Evolutionary conservation across 441 rosid genomes (phyloP).

Genomic region (Aquilaria agallochum): DNA sequence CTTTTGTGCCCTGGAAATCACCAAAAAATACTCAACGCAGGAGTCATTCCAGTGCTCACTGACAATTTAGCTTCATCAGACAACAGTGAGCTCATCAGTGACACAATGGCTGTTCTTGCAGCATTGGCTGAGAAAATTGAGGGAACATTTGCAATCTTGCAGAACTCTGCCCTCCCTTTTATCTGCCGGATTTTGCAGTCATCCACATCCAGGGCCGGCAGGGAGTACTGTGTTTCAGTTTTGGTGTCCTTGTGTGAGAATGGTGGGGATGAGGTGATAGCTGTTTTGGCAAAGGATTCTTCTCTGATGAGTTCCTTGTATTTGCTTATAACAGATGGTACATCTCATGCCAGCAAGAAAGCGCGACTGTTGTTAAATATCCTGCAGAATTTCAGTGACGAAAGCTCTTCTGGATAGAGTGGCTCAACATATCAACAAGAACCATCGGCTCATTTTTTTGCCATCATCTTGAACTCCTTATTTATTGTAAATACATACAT

Average conservation of each 20-base stretch:
- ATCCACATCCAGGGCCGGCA: slow-evolving; percentile 30
- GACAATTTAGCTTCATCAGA: slow-evolving; percentile 35
- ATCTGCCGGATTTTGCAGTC: slow-evolving; percentile 31
- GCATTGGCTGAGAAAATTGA: slow-evolving; percentile 42
- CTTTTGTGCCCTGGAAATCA: slow-evolving; percentile 39
- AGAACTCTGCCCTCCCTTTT: slow-evolving; percentile 32
- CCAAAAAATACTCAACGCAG: slow-evolving; percentile 46
- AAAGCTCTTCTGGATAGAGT: slow-evolving; percentile 21
- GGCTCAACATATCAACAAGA: slow-evolving; percentile 25
- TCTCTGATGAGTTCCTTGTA: slow-evolving; percentile 48
- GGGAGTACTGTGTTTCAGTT: slow-evolving; percentile 53
- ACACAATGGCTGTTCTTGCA: slow-evolving; percentile 61
- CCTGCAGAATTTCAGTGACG: slow-evolving; percentile 57
- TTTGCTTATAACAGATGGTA: slow-evolving; percentile 44
- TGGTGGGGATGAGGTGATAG: slow-evolving; percentile 43
- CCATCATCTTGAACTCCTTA: slow-evolving; percentile 11
- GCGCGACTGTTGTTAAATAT: slow-evolving; percentile 48
- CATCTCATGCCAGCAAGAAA: slow-evolving; percentile 43
- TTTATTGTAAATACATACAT: slow-evolving; percentile 14
- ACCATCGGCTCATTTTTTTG: slow-evolving; percentile 21
- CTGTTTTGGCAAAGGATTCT: slow-evolving; percentile 32
- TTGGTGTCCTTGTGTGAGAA: slow-evolving; percentile 42
- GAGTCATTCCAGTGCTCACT: slow-evolving; percentile 41
- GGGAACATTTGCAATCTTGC: slow-evolving; percentile 43
- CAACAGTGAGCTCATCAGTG: slow-evolving; percentile 43